Conservation (phyloP, 352 stramenopile species). For the Nothophytophthora sp. region DNA sequence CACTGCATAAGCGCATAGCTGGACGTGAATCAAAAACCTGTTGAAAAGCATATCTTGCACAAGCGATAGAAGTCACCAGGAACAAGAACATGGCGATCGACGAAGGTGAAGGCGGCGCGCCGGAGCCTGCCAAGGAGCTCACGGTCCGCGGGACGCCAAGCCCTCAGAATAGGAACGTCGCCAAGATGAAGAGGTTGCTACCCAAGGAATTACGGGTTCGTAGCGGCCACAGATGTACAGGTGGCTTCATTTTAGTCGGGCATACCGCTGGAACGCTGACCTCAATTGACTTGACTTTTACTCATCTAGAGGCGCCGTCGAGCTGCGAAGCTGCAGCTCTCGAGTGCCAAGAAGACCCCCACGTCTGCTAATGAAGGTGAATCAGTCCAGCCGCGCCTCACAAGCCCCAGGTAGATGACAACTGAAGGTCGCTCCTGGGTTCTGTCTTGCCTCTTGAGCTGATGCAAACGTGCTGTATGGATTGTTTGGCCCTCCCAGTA, state of each 20-base stretch:
- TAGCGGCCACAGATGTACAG: neutral
- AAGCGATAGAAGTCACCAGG: conserved; percentile 10
- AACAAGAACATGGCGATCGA: conserved; percentile 7
- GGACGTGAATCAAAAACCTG: no score
- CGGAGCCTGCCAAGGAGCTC: conserved; percentile 14
- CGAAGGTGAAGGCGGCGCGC: neutral
- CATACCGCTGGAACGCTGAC: conserved; percentile 11
- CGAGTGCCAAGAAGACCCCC: conserved; percentile 10
- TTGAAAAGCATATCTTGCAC: no score
- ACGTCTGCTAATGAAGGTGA: neutral
- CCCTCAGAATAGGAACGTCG: conserved; percentile 16
- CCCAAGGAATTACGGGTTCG: conserved; percentile 73
- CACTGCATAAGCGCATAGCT: no score
- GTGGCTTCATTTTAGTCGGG: neutral
- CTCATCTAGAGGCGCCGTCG: conserved; percentile 56
- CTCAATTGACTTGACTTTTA: conserved; percentile 1
- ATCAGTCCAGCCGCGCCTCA: neutral
- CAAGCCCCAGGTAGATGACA: conserved; percentile 17
- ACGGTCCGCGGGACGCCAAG: conserved; percentile 10
- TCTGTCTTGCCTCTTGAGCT: neutral
- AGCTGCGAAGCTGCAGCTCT: conserved; percentile 54
- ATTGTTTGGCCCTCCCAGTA: neutral
- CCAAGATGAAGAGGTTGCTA: conserved; percentile 58
- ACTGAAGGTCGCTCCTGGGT: neutral
- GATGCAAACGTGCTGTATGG: neutral